These are phyloP conservation scores for Fusarium beomiforme DNA, from an alignment of 2,329 filamentous ascomycete species.

Conservation along the genomic window DNA sequence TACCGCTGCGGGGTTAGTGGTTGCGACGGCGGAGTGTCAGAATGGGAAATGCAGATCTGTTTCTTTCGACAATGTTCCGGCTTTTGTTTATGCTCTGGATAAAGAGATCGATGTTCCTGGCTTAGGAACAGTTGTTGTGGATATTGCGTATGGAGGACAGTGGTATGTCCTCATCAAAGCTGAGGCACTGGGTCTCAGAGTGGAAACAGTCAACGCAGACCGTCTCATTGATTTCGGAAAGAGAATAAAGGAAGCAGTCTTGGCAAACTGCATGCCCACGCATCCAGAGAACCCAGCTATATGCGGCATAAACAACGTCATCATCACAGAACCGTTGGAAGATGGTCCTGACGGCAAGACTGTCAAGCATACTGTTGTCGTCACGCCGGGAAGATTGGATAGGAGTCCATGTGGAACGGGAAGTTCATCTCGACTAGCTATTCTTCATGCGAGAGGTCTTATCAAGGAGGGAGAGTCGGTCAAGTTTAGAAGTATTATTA, in stretches of 20 bases:
- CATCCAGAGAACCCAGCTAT: conserved; percentile 55
- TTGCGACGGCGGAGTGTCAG: conserved; percentile 13
- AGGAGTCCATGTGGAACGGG: conserved; percentile 16
- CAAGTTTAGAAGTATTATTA: conserved; percentile 14
- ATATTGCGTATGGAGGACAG: conserved; percentile 17
- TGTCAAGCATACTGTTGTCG: conserved; percentile 8
- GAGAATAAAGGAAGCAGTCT: conserved; percentile 53
- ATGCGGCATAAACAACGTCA: conserved; percentile 52
- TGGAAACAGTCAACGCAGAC: conserved; percentile 20
- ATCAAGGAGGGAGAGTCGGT: conserved; percentile 6
- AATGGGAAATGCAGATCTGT: conserved; percentile 21
- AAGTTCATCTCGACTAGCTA: conserved; percentile 6
- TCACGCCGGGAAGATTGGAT: conserved; percentile 3
- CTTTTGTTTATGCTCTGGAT: conserved; percentile 12
- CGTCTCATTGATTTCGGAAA: conserved; percentile 46
- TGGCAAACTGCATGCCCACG: conserved; percentile 46
- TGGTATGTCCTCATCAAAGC: conserved; percentile 19
- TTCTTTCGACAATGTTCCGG: conserved; percentile 10
- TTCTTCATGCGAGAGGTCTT: neutral
- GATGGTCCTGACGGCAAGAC: conserved; percentile 2
- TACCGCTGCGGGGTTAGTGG: conserved; percentile 6
- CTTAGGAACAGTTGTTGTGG: neutral
- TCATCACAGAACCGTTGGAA: conserved; percentile 45
- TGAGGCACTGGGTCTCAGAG: conserved; percentile 3
- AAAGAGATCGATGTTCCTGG: conserved; percentile 8